Percentiles rank a stretch among this genome's conserved stretches.
These are phyloP conservation scores for Mariannaea sp. DNA, from an alignment of 2,329 filamentous ascomycete species.

Conservation along the genomic window DNA sequence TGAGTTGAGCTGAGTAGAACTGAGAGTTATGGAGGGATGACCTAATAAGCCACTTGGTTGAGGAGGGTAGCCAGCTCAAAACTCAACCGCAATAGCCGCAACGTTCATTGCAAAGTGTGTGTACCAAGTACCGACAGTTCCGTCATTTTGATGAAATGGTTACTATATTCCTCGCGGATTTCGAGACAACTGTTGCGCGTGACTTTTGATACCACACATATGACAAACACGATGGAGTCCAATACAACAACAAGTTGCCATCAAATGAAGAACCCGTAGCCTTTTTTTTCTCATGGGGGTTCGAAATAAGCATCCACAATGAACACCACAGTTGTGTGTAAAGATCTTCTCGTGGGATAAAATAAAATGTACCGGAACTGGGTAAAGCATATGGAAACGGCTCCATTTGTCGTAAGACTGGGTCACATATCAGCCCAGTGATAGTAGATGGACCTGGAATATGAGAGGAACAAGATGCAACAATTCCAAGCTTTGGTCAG, in stretches of 20 bases:
- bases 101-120: background rate
- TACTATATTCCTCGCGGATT: slow-evolving; percentile 10
- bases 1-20: background rate
- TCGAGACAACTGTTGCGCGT: background rate
- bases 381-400: slow-evolving; percentile 10
- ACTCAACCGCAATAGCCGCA: slow-evolving; percentile 4
- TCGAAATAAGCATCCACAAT: background rate
- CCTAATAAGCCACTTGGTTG: slow-evolving; percentile 3
- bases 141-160: slow-evolving; percentile 14
- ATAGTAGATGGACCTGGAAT: slow-evolving; percentile 13
- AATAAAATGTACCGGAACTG: background rate
- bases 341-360: slow-evolving; percentile 4
- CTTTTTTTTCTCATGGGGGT: slow-evolving; percentile 3
- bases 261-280: background rate
- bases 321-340: slow-evolving; percentile 1
- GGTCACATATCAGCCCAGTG: slow-evolving; percentile 15
- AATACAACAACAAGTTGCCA: background rate
- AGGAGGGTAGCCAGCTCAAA: slow-evolving; percentile 10
- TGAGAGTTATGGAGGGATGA: background rate
- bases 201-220: background rate
- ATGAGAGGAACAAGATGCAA: slow-evolving; percentile 17
- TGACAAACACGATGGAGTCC: background rate
- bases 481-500: slow-evolving; percentile 22
- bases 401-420: slow-evolving; percentile 23
- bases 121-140: no score